phyloP scores from a whole-genome alignment of 1,284 basidiomycete genomes.

The Leccinum fuscescens region DNA sequence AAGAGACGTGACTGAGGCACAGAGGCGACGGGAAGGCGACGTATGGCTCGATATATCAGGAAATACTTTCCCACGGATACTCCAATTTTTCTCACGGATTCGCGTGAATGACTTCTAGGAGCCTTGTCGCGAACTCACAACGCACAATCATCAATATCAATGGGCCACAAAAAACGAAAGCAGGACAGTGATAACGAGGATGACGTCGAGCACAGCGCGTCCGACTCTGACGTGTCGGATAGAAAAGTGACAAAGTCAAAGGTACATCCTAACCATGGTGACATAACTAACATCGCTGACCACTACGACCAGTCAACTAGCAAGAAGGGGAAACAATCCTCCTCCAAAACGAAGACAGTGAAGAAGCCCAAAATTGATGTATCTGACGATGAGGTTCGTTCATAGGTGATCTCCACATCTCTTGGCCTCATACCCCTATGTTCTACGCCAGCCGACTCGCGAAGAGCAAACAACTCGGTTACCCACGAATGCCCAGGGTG shows the following conservation, averaged over 20 bases:
- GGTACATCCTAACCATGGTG: conserved; percentile 5
- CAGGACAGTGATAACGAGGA: conserved; percentile 31
- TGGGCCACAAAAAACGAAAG: conserved; percentile 31
- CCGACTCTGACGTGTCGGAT: conserved; percentile 11
- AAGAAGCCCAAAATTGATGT: conserved; percentile 32
- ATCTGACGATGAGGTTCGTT: conserved; percentile 12
- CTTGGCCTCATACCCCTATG: conserved; percentile 19
- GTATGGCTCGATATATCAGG: conserved; percentile 36
- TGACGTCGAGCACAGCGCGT: conserved; percentile 10
- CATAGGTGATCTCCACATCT: not conserved
- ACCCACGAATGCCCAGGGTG: conserved; percentile 46
- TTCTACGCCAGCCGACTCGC: conserved; percentile 10
- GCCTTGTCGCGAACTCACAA: no score
- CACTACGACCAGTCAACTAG: not conserved
- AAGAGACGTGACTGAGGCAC: conserved; percentile 13
- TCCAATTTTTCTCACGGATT: conserved; percentile 16
- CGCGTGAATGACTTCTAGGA: not conserved
- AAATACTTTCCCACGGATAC: conserved; percentile 22
- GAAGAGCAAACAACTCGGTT: conserved; percentile 9
- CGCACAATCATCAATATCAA: not conserved
- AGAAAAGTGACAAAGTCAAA: conserved; percentile 16
- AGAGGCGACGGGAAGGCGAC: conserved; percentile 21
- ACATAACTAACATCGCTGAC: not conserved
- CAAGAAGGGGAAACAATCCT: conserved; percentile 7
- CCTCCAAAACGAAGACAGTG: conserved; percentile 20